These are phyloP conservation scores for Dactylellina cionopaga DNA, from an alignment of 2,329 filamentous ascomycete species.

Conservation along the genomic window DNA sequence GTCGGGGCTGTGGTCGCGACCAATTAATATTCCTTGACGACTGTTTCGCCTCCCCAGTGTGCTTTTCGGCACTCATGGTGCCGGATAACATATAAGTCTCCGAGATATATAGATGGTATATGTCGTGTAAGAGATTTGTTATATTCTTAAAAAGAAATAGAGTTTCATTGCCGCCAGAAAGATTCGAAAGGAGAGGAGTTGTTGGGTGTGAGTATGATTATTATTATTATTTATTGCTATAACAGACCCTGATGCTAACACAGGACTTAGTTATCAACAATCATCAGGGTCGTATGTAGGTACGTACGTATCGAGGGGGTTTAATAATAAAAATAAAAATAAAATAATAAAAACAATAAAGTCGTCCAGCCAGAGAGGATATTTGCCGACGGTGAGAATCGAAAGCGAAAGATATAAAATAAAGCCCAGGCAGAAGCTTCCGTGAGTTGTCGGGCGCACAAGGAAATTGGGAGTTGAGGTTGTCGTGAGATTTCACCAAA, in stretches of 20 bases:
- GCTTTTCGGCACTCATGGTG: slow-evolving; percentile 46
- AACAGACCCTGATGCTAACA: too few relatives aligned
- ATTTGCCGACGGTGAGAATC: background rate
- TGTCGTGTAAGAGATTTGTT: background rate
- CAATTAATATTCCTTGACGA: slow-evolving; percentile 46
- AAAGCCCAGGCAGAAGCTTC: slow-evolving; percentile 11
- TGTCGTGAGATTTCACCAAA: slow-evolving; percentile 4
- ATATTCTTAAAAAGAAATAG: background rate
- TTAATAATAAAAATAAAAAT: too few relatives aligned
- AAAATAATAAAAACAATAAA: too few relatives aligned
- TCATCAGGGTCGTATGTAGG: background rate
- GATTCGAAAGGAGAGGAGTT: background rate
- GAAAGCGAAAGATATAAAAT: background rate
- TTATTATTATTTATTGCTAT: too few relatives aligned
- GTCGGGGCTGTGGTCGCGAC: slow-evolving; percentile 47
- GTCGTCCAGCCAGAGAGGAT: too few relatives aligned
- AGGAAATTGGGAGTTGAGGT: slow-evolving; percentile 16
- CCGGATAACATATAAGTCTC: background rate
- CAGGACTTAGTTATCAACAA: background rate
- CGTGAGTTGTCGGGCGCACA: background rate
- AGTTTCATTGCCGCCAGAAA: slow-evolving; percentile 23
- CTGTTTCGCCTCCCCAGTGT: slow-evolving; percentile 15
- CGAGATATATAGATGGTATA: background rate
- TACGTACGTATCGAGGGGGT: background rate
- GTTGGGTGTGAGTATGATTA: background rate